Evolutionary conservation across 441 rosid genomes (phyloP), one percentile per base, ranked within the genome.

Genomic region (Adansonia madagascariensis): DNA sequence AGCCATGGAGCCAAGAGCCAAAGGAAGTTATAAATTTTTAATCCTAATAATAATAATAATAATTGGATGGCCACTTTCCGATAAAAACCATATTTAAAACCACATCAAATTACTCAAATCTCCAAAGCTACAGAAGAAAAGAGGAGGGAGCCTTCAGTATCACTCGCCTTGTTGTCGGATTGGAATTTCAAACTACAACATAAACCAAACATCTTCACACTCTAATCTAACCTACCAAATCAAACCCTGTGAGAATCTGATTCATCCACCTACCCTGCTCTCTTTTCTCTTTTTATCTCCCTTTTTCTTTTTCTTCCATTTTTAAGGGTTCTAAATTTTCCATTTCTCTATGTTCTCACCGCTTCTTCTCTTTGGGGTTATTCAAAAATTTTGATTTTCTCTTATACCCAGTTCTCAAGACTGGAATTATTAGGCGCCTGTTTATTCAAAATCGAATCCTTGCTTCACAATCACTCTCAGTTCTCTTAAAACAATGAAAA

Each of bases 181-280:
- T 3, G 49, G 47, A n/a, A 27, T 57, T 71, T 27, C 15, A 3
- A 35, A 15, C 24, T 24, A 15, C 31, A 73, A 15, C 8, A 53
- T 8, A 71, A 41, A 14, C 55, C 67, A 20, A 73, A 59, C 67
- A 39, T 50, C 31, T 71, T 18, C 41, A 14, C n/a, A 4, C 41
- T 12, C n/a, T 39, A 52, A 53, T 17, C 75, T 46, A 55, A 50
- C 35, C 15, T 10, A 4, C 24, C 62, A 9, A 35, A 27, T 27
- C 18, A 11, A 47, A 10, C 52, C 15, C 11, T 73, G 77, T 2
- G 63, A 44, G 68, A 20, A 53, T 56, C 65, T 24, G 68, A 57
- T 75, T 66, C 27, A 41, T 65, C 83, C 82, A 78, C 83, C 86
- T 43, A 78, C 80, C 79, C 84, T 60, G 80, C 84, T 55, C 79